Evolutionary conservation across 108 stramenopile species (phyloP).

Genomic region (Asterionellopsis glacialis): DNA sequence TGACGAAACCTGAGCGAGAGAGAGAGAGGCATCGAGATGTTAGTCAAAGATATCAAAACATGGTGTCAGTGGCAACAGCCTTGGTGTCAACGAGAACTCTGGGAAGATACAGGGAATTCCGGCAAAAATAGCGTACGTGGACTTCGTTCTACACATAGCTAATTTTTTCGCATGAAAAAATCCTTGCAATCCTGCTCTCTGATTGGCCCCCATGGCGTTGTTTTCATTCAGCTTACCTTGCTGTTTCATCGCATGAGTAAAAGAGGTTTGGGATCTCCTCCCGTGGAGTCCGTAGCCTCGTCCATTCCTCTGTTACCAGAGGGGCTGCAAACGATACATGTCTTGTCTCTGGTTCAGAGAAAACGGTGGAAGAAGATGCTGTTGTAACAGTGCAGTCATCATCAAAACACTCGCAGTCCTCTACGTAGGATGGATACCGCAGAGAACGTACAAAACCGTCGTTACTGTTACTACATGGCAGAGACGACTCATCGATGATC

Average conservation of each 20-base stretch:
- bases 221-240: slow-evolving; percentile 22
- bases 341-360: slow-evolving; percentile 22
- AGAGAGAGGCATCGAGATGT: slow-evolving; percentile 4
- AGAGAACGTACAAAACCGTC: slow-evolving; percentile 8
- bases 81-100: background rate
- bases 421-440: slow-evolving; percentile 9
- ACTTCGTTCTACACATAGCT: slow-evolving; percentile 13
- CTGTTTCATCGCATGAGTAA: slow-evolving; percentile 69
- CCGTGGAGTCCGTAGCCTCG: slow-evolving; percentile 50
- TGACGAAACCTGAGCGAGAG: slow-evolving; percentile 60
- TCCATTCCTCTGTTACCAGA: slow-evolving; percentile 68
- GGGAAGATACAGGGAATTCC: background rate
- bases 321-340: slow-evolving; percentile 61
- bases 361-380: slow-evolving; percentile 33
- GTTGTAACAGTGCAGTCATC: slow-evolving; percentile 52
- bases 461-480: slow-evolving; percentile 10
- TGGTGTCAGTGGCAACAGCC: background rate
- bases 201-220: background rate
- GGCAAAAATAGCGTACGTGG: slow-evolving; percentile 11
- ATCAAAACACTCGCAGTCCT: slow-evolving; percentile 19
- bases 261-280: slow-evolving; percentile 41
- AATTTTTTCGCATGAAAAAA: slow-evolving; percentile 7
- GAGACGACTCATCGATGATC: background rate
- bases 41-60: background rate
- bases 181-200: background rate